Conservation (phyloP, 768 basidiomycete species). For the Clavulina sp. region DNA sequence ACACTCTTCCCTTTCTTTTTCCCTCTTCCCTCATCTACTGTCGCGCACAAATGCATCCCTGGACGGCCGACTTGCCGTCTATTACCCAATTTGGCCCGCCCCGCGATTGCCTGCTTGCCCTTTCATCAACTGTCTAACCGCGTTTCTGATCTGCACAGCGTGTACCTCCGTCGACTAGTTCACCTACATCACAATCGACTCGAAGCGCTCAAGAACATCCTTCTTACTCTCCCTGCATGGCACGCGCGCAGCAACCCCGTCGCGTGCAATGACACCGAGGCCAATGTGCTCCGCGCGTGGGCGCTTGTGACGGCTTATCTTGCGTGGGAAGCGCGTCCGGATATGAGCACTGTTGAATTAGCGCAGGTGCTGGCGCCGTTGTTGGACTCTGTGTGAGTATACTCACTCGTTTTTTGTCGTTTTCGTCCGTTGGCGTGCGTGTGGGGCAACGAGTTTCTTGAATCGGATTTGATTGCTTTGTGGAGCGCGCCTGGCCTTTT, state of each 20-base stretch:
- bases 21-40: no score
- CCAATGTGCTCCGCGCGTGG: slow-evolving; percentile 8
- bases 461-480: neutral
- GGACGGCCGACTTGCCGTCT: no score
- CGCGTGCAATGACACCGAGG: slow-evolving; percentile 7
- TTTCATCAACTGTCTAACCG: no score
- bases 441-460: neutral
- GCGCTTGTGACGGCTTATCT: slow-evolving; percentile 11
- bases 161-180: slow-evolving; percentile 66
- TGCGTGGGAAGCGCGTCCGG: slow-evolving; percentile 1
- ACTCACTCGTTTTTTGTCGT: neutral
- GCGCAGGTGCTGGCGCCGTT: neutral
- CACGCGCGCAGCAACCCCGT: neutral
- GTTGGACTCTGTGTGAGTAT: neutral
- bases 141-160: no score
- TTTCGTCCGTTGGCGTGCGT: neutral
- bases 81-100: no score
- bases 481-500: neutral
- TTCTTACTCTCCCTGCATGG: slow-evolving; percentile 17
- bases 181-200: slow-evolving; percentile 70
- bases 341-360: neutral
- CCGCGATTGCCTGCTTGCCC: no score
- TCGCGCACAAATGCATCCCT: no score
- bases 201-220: slow-evolving; percentile 64
- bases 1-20: no score